Conservation (phyloP, 2,329 filamentous ascomycete genomes). For the Sporothrix humicola region DNA sequence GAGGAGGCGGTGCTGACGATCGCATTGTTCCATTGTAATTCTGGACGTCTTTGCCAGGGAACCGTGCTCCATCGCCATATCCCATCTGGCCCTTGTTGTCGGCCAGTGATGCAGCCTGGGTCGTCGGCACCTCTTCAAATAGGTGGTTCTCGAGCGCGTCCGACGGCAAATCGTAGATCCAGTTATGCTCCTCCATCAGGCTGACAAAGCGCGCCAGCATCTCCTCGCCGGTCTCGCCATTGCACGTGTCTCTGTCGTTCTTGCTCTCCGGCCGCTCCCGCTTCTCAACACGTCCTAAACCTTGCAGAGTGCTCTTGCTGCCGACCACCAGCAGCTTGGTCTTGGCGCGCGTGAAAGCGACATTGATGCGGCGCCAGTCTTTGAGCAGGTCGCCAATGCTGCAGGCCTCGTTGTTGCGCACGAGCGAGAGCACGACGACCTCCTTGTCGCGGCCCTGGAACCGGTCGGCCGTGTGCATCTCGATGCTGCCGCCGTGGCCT, state of each 20-base stretch:
- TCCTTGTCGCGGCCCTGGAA: conserved; percentile 98
- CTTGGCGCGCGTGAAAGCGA: conserved; percentile 90
- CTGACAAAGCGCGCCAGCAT: conserved; percentile 77
- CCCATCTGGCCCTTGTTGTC: conserved; percentile 15
- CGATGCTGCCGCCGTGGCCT: conserved; percentile 62
- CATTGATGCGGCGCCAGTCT: conserved; percentile 93
- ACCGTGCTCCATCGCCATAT: conserved; percentile 7
- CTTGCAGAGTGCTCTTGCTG: conserved; percentile 72
- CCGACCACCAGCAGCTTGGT: conserved; percentile 91
- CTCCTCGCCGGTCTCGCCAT: conserved; percentile 60
- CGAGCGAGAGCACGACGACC: conserved; percentile 83
- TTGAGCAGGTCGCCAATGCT: conserved; percentile 89
- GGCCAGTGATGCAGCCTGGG: conserved; percentile 27
- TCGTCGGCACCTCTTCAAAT: conserved; percentile 61
- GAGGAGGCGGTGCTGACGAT: background rate
- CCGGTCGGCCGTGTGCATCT: conserved; percentile 96
- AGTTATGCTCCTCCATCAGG: conserved; percentile 77
- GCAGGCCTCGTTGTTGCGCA: conserved; percentile 81
- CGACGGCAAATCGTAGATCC: conserved; percentile 75
- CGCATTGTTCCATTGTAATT: background rate
- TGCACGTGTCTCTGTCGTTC: conserved; percentile 49
- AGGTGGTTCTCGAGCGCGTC: conserved; percentile 70
- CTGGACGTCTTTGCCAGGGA: conserved; percentile 5
- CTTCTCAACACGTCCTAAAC: conserved; percentile 62
- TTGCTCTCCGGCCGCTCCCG: conserved; percentile 53